Base-by-base conservation (phyloP, 257 asterid species). In the Buddleja alternifolia region DNA sequence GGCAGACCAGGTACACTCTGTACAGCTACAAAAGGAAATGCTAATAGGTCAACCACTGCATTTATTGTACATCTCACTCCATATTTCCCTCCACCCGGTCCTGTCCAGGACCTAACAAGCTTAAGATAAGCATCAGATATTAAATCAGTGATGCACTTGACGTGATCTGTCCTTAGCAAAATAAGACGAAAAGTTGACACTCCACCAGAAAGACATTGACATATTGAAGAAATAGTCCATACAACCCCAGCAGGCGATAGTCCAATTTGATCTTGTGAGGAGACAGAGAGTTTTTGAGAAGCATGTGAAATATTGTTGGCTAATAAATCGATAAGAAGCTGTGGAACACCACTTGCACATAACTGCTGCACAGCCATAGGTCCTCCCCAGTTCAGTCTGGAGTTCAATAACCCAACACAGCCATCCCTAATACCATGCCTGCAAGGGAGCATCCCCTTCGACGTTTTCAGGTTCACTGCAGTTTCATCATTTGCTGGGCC, bases 151-250 rank as follows among this genome's bases (percentile, higher is more conserved):
- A 87, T 69, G 75, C 84, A 76, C 80, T 83, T 91, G 72, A 91
- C 60, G 60, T 89, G 85, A 58, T 91, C 99, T 39, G 80, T 71
- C 79, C 86, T 84, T 11, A 94, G 84, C 84, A 91, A 69, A 74
- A 94, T 88, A 71, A 87, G 95, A 63, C 96, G 88, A 69, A 94
- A 94, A 70, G 96, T 80, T 21, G 95, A 76, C 57, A 86, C 88
- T 32, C 98, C 97, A 17, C 99, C 99, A 69, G 96, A 75, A 47
- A 94, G 96, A 77, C 99, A 94, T 63, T 91, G 99, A 61, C 97
- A 84, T 75, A 94, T 83, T 70, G 93, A 79, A 47, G 96, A 88
- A 76, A 94, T 70, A 59, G 97, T 88, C 99, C 99, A 89, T 21
- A 82, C 81, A 63, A 94, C 95, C 64, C 96, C 99, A 19, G 67